Evolutionary conservation across 352 stramenopile species (phyloP).

Genomic region (Halophytophthora polymorphica): DNA sequence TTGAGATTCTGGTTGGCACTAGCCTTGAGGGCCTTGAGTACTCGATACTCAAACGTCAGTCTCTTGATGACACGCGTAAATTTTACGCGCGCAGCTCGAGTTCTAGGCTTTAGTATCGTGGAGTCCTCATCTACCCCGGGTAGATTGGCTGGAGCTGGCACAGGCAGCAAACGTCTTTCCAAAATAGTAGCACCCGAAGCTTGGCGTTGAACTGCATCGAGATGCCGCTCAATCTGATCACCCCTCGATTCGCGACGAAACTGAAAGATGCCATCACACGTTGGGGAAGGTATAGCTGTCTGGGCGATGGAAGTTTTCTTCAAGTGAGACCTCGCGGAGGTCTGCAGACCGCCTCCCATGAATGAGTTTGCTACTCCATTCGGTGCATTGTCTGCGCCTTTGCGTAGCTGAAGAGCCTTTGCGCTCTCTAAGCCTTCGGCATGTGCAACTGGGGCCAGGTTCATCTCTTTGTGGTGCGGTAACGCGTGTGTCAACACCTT

Average conservation of each 20-base stretch:
- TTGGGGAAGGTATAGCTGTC: background rate
- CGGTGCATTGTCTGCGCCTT: background rate
- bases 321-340: too few relatives aligned
- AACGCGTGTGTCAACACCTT: constrained; percentile 30
- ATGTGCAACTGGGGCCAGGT: constrained; percentile 4
- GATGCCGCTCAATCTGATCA: constrained; percentile 8
- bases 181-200: too few relatives aligned
- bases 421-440: too few relatives aligned
- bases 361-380: constrained; percentile 12
- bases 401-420: too few relatives aligned
- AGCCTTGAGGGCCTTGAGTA: constrained; percentile 38
- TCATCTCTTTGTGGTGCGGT: constrained; percentile 33
- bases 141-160: too few relatives aligned
- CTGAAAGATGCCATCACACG: constrained; percentile 7
- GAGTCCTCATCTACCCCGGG: too few relatives aligned
- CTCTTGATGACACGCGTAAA: constrained; percentile 41
- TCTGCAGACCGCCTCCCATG: background rate
- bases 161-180: too few relatives aligned
- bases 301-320: too few relatives aligned
- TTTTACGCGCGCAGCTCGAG: background rate
- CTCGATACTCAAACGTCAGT: constrained; percentile 39
- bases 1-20: constrained; percentile 29
- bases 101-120: too few relatives aligned
- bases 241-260: constrained; percentile 7
- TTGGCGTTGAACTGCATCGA: background rate